These are phyloP conservation scores for Corylus americana DNA, from an alignment of 306 rosid genomes.

Conservation along the genomic window DNA sequence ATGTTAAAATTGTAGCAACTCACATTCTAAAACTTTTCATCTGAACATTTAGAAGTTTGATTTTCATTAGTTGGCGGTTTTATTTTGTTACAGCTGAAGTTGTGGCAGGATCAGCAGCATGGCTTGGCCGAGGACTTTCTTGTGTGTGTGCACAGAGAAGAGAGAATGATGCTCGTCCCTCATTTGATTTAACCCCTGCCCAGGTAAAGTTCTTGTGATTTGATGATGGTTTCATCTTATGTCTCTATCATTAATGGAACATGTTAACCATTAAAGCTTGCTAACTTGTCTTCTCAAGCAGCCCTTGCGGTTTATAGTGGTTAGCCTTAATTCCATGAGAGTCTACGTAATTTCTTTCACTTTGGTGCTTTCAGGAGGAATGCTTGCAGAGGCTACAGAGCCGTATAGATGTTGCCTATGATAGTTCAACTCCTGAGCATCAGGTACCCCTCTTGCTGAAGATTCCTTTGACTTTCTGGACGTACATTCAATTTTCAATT, in stretches of 20 bases:
- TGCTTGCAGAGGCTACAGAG: constrained; percentile 80
- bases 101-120: constrained; percentile 96
- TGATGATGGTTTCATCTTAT: neutral
- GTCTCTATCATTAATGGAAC: neutral
- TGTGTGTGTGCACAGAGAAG: constrained; percentile 95
- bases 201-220: constrained; percentile 56
- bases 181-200: constrained; percentile 78
- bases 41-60: constrained; percentile 20
- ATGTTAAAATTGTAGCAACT: neutral
- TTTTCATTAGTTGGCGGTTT: constrained; percentile 29
- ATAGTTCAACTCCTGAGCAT: constrained; percentile 76
- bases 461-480: constrained; percentile 4
- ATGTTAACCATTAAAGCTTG: neutral
- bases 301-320: constrained; percentile 1
- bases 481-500: constrained; percentile 18
- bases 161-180: constrained; percentile 87
- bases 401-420: constrained; percentile 83
- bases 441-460: constrained; percentile 58
- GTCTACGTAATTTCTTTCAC: constrained; percentile 20
- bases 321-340: neutral
- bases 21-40: constrained; percentile 6
- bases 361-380: constrained; percentile 67
- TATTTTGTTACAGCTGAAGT: constrained; percentile 82
- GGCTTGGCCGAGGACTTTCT: constrained; percentile 98
- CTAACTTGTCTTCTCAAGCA: neutral